Evolutionary conservation across 768 basidiomycete species (phyloP), one percentile per base, ranked within the genome.

Genomic region (Amanita molliuscula): DNA sequence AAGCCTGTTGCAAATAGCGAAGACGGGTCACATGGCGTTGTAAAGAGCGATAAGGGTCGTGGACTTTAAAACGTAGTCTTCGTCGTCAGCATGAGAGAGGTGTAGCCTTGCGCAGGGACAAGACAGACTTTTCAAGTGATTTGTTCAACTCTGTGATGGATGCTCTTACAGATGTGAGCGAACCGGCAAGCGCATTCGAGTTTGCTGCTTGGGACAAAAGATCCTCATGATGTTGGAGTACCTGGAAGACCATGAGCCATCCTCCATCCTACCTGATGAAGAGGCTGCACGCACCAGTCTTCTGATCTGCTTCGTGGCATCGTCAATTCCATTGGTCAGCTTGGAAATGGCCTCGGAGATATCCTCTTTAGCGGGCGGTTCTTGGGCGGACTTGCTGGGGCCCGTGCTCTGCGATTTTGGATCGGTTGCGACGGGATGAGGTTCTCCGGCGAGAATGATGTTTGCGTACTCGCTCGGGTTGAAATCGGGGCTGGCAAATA

Each of bases 401-500:
- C 57, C 48, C 23, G 62, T 54, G n/a, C 47, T 54, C 55, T 67
- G 70, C 51, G 64, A 59, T 25, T 65, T 66, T 63, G 60, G 51
- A 65, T 67, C 45, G 4, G 62, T 34, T 42, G 60, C 50, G 11
- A 74, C 64, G 10, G 81, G 77, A 61, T 94, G 90, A 0, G 80
- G 62, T 56, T 92, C 84, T 21, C 89, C 87, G 4, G 92, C 84
- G 20, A 97, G 75, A 48, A 95, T 77, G 13, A 89, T 82, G 63
- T 93, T 93, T 2, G 94, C 94, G 62, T 94, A 96, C 36, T 87
- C 85, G 59, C 88, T 86, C 13, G 89, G 75, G 62, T 95, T 85
- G 63, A 97, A 98, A 29, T 81, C 73, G 2, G 79, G 63, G 36
- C 67, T 73, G 25, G 87, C 73, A 60, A 96, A 97, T 41, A 83